A percentile compares a stretch with the other conserved stretches of the same genome.
phyloP scores from a whole-genome alignment of 805 yeast species.

The Spathaspora gorwiae region DNA sequence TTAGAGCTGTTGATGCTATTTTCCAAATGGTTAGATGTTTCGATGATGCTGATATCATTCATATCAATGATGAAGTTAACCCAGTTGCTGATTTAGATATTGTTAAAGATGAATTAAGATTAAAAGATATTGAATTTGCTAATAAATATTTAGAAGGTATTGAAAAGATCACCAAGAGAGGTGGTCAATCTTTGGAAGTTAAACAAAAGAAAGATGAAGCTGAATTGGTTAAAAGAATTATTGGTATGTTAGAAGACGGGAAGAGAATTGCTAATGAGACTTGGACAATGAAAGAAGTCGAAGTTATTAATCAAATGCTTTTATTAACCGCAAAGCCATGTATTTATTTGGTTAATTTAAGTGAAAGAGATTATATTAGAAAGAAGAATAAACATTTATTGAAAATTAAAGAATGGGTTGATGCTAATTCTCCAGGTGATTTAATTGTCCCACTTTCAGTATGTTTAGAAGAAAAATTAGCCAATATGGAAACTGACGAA shows the following conservation, averaged over 20 bases:
- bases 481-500: conserved; percentile 80
- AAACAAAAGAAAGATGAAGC: conserved; percentile 87
- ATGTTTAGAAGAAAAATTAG: conserved; percentile 84
- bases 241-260: conserved; percentile 74
- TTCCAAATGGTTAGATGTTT: conserved; percentile 97
- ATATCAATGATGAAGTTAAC: conserved; percentile 88
- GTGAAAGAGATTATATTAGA: conserved; percentile 82
- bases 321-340: conserved; percentile 94
- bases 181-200: conserved; percentile 84
- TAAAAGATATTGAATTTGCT: conserved; percentile 95
- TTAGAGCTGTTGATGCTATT: conserved; percentile 95
- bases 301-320: conserved; percentile 77
- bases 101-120: conserved; percentile 84
- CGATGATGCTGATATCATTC: conserved; percentile 96
- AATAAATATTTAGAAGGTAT: conserved; percentile 73
- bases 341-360: conserved; percentile 84
- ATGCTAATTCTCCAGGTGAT: conserved; percentile 76
- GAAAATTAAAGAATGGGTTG: conserved; percentile 87
- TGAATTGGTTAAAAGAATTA: conserved; percentile 66
- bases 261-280: conserved; percentile 80
- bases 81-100: conserved; percentile 94
- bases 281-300: conserved; percentile 92
- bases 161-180: conserved; percentile 77
- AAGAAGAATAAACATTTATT: conserved; percentile 83
- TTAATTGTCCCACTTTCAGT: conserved; percentile 90